phyloP scores from a whole-genome alignment of 805 yeast species.

The Sugiyamaella boreocaroliniensis region DNA sequence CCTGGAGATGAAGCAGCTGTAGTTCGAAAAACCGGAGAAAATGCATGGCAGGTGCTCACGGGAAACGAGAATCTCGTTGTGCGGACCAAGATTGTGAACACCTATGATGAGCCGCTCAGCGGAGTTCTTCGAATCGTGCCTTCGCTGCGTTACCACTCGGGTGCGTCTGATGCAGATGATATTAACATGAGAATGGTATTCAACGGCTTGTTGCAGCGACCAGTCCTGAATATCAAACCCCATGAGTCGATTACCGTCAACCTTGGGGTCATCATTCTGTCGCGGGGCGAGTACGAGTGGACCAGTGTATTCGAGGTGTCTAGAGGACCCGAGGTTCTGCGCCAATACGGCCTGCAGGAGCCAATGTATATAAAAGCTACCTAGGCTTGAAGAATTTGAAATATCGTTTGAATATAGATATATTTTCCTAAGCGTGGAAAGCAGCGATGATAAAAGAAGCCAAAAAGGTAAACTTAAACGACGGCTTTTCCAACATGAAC shows the following conservation, averaged over 20 bases:
- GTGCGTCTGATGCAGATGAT: constrained; percentile 23
- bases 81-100: constrained; percentile 45
- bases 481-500: constrained; percentile 34
- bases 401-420: neutral
- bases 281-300: constrained; percentile 79
- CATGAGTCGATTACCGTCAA: constrained; percentile 38
- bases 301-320: constrained; percentile 52
- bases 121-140: constrained; percentile 63
- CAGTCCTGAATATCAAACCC: constrained; percentile 40
- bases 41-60: constrained; percentile 10
- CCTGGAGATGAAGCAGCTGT: constrained; percentile 19
- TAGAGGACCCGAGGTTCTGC: constrained; percentile 18
- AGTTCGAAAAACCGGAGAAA: constrained; percentile 20
- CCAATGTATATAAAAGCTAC: constrained; percentile 19
- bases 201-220: constrained; percentile 66
- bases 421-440: constrained; percentile 21
- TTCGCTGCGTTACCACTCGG: constrained; percentile 14
- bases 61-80: constrained; percentile 47
- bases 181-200: constrained; percentile 55
- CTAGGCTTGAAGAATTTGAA: constrained; percentile 1
- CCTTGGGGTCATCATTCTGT: constrained; percentile 59
- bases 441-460: constrained; percentile 33
- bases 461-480: constrained; percentile 53
- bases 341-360: constrained; percentile 16
- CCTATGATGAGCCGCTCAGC: constrained; percentile 31